A percentile compares a stretch with the other conserved stretches of the same genome.
These are phyloP conservation scores for Citrus cavaleriei DNA, from an alignment of 345 rosid genomes.

Conservation along the genomic window DNA sequence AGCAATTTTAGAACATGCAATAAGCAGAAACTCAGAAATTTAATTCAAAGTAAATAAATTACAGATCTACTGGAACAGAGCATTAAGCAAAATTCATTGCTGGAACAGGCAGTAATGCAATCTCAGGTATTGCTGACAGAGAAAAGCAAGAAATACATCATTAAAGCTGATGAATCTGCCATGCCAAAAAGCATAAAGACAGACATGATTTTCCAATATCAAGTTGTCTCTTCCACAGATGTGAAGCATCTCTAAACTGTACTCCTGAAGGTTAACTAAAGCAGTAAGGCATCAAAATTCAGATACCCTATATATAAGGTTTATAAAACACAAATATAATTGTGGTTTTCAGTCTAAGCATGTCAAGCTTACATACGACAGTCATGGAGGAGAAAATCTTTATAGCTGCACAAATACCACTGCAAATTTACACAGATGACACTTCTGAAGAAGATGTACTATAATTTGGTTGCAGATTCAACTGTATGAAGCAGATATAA, in stretches of 20 bases:
- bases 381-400: neutral
- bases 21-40: conserved; percentile 3
- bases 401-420: neutral
- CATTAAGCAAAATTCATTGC: neutral
- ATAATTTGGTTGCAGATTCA: neutral
- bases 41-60: neutral
- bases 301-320: neutral
- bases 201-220: neutral
- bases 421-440: neutral
- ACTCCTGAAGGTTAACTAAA: neutral
- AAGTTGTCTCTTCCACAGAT: neutral
- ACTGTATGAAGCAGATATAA: neutral
- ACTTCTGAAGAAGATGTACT: neutral
- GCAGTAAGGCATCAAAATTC: neutral
- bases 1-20: conserved; percentile 9
- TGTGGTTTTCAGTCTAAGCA: neutral
- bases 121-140: conserved; percentile 2
- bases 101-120: neutral
- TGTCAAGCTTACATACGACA: neutral
- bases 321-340: neutral
- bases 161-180: neutral
- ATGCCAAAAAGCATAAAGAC: neutral
- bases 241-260: neutral
- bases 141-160: neutral
- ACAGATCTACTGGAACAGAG: neutral